Evolutionary conservation across 129 eudicot species (phyloP).

Genomic region (Ambrosia trifida): DNA sequence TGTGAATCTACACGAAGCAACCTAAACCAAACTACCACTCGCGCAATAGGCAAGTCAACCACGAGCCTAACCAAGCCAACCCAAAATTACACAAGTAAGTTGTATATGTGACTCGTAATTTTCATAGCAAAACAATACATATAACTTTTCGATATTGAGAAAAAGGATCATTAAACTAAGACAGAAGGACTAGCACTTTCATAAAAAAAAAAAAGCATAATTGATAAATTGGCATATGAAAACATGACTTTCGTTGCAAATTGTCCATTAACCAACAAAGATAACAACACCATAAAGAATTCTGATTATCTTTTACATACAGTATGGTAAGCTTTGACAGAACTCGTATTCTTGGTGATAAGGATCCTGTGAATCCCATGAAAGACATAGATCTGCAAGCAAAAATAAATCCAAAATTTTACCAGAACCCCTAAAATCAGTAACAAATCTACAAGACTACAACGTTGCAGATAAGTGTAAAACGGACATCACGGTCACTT

Average conservation of each 20-base stretch:
- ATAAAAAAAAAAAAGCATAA: neutral
- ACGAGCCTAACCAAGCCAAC: too few species aligned
- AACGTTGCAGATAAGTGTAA: neutral
- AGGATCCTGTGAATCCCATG: constrained; percentile 73
- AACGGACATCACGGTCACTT: constrained; percentile 22
- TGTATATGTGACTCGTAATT: neutral
- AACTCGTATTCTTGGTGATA: constrained; percentile 64
- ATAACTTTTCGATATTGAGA: constrained; percentile 12
- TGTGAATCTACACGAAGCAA: too few species aligned
- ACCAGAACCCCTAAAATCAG: neutral
- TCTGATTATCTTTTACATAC: constrained; percentile 46
- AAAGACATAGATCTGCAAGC: constrained; percentile 70
- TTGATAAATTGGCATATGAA: neutral
- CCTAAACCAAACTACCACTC: too few species aligned
- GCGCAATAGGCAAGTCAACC: too few species aligned
- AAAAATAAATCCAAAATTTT: constrained; percentile 1
- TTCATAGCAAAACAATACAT: constrained; percentile 16
- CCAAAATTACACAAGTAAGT: too few species aligned
- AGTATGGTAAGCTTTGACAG: constrained; percentile 58
- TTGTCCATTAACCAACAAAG: neutral
- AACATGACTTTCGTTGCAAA: constrained; percentile 8
- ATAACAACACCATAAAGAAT: constrained; percentile 1
- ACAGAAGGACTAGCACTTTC: neutral
- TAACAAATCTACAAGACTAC: constrained; percentile 6
- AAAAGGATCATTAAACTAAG: constrained; percentile 5